Conservation (phyloP, 306 rosid genomes). For the Cyamopsis tetragonoloba region DNA sequence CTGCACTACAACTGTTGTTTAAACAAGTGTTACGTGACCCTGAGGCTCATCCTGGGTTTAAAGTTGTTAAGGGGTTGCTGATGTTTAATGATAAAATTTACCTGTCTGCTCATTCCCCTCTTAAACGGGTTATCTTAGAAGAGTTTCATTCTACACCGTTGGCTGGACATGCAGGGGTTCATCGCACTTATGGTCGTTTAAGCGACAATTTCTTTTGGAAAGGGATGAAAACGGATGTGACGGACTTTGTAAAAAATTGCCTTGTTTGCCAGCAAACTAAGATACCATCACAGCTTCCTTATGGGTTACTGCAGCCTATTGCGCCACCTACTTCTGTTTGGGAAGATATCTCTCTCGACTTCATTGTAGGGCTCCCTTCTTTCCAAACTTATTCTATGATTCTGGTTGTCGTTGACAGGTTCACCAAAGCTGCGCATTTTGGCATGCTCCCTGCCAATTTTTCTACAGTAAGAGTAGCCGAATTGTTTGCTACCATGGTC, state of each 20-base stretch:
- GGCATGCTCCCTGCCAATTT: not conserved
- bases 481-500: not conserved
- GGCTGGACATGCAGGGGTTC: not conserved
- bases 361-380: not conserved
- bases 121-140: too few species aligned
- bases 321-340: not conserved
- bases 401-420: not conserved
- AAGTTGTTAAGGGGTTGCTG: not conserved
- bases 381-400: not conserved
- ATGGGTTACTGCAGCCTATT: not conserved
- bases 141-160: not conserved
- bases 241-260: too few species aligned
- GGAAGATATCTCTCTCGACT: not conserved
- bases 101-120: not conserved
- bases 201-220: too few species aligned
- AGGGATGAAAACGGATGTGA: too few species aligned
- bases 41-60: not conserved
- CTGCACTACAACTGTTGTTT: not conserved
- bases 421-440: not conserved
- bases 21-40: not conserved
- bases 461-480: not conserved
- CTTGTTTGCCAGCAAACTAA: not conserved
- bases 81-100: too few species aligned
- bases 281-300: not conserved
- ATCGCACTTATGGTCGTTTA: not conserved